Base-by-base conservation (phyloP, 2,329 filamentous ascomycete species). In the Seiridium unicorne region DNA sequence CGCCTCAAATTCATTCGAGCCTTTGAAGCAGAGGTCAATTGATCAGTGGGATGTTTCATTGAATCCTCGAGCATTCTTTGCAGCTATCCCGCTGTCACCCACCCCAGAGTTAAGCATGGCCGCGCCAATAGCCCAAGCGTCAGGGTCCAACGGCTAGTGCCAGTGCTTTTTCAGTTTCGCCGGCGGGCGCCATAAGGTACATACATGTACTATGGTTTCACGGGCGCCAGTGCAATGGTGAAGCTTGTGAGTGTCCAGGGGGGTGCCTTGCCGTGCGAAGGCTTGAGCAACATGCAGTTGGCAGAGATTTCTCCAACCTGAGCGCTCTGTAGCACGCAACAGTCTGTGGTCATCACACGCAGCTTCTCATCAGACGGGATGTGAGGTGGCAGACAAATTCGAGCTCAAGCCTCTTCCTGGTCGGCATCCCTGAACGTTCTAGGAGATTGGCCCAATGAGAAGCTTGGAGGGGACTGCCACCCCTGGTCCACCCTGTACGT, bases 331-430 rank as follows among this genome's bases (percentile, higher is more conserved):
- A 42, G 38, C 38, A 42, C 7, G 13, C 38, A 31, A 36, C 18
- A 2, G 18, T 26, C 18, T 26, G 18, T 26, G 18, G 18, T 26
- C 18, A 26, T 26, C 18, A 26, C 18, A 26, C 18, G 18, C 18
- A 26, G 18, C 18, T 26, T 26, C 18, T 26, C 18, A 26, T 26
- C 18, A 26, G 18, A 26, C 18, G 18, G 18, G 18, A 26, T 26
- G 18, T 26, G 18, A 26, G 18, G 18, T 26, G 18, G 18, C 18
- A 26, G 18, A 26, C 18, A 18, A 48, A 31, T 32, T 51, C 47
- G 36, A 58, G 56, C 46, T 58, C 56, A 46, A 58, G 56, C 56
- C 46, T 51, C 44, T 42, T 51, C 6, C 38, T 51, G 32, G 51
- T 51, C 9, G n/a, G 11, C 13, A 51, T 44, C 44, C 56, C 56